Base-by-base conservation (phyloP, 2,329 filamentous ascomycete species). In the Aspergillus quadricinctus region DNA sequence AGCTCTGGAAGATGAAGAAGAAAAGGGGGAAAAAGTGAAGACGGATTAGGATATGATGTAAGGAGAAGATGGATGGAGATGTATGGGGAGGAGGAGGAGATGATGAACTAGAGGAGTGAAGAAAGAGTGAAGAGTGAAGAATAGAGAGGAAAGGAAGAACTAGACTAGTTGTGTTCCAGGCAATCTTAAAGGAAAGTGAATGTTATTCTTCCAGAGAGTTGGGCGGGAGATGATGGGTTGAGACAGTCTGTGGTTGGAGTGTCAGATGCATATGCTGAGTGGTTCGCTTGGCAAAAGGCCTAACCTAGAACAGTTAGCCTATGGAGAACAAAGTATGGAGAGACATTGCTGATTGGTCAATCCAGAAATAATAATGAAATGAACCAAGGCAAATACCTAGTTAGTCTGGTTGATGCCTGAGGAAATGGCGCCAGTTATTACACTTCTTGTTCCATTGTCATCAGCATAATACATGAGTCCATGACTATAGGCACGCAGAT, bases 1-100 rank as follows among this genome's bases (percentile, higher is more conserved):
- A 61, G 61, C 64, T 66, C 61, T 60, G 64, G 62, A 65, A 66
- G 61, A 62, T 63, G 61, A 60, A 54, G 63, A 67, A 69, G 61
- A 60, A 65, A 66, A 65, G 58, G 60, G 50, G 58, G 50, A 48
- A 56, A 45, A 57, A 53, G 54, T 53, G 55, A 49, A 57, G 60
- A 58, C 54, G 58, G 52, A 37, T 37, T 53, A 57, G 53, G 58
- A 52, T 50, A 31, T 35, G 31, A 55, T 56, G 59, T 35, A 35
- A 14, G 31, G 29, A 35, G 29, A 35, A 3, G 29, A 58, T 54
- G 63, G 55, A 66, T 55, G 62, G 58, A 59, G 61, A 64, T 59
- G 56, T 58, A 58, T 57, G 49, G 52, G 55, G 58, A 49, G 53
- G 59, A 58, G 58, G 59, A 61, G 61, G 57, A 61, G 60, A 62